Evolutionary conservation across 257 asterid species (phyloP), one percentile per base, ranked within the genome.

Genomic region (Craterostigma plantagineum): DNA sequence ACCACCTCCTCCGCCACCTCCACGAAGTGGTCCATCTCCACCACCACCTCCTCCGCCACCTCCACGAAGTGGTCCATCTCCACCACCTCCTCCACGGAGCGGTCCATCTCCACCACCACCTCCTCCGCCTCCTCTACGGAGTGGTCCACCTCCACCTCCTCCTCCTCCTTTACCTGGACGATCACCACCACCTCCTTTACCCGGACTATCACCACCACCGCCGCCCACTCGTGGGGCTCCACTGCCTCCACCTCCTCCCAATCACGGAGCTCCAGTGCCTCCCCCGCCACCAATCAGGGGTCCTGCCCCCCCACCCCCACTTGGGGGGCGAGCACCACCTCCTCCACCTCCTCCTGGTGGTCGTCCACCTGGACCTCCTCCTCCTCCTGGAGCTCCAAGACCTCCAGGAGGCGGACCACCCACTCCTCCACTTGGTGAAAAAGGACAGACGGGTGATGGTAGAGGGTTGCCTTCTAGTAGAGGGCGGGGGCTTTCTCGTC

Each of bases 401-500:
- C 71, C 72, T 57, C 58, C 69, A 43, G 71, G 65, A 43, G 66
- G 65, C 43, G 75, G 60, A 39, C 83, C 91, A 45, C 76, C 78
- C 43, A 77, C 91, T 23, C 75, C 91, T 23, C 75, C 79, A 15
- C 65, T 67, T 55, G 96, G 92, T 51, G 63, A 64, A 12, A 81
- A 68, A 51, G 87, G 79, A 59, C 80, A 92, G 43, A 67, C 70
- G 38, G 33, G 66, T 56, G 79, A 68, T 60, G 69, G 77, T 48
- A 65, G 65, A 55, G 93, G 81, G 43, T 56, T 73, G 62, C 87
- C 68, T 33, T 50, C 72, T n/a, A 71, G 87, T 35, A 63, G 91
- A 59, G 92, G 91, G 34, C 78, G 87, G 42, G 87, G 87, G 14
- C 58, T 73, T 42, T 10, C 70, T 55, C 93, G 95, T 49, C 72